These are phyloP conservation scores for Penicillium italicum DNA, from an alignment of 2,329 filamentous ascomycete genomes.

Conservation along the genomic window DNA sequence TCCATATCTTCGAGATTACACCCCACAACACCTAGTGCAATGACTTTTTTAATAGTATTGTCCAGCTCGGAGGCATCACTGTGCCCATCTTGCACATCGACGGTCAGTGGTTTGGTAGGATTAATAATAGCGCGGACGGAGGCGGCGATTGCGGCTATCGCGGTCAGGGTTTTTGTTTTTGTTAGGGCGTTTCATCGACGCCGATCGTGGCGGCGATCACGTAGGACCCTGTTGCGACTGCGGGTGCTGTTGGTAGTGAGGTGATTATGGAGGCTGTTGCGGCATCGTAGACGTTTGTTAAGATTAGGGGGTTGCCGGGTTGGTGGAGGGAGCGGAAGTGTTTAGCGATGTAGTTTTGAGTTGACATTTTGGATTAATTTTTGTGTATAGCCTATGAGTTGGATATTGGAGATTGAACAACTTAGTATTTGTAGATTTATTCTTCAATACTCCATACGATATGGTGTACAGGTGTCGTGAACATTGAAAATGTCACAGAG, in stretches of 20 bases:
- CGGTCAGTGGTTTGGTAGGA: constrained; percentile 41
- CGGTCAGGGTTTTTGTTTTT: constrained; percentile 50
- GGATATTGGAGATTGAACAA: background rate
- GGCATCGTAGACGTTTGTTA: constrained; percentile 57
- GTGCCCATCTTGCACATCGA: constrained; percentile 62
- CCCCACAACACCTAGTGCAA: constrained; percentile 54
- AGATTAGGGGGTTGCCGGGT: constrained; percentile 51
- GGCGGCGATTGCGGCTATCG: constrained; percentile 45
- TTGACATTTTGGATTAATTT: background rate
- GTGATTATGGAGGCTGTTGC: constrained; percentile 48
- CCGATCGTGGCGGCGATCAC: constrained; percentile 49
- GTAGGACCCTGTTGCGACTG: constrained; percentile 52
- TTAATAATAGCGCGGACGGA: constrained; percentile 42
- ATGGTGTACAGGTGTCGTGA: no score
- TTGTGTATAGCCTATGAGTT: background rate
- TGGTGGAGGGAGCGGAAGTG: constrained; percentile 47
- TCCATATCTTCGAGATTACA: constrained; percentile 58
- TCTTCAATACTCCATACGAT: background rate
- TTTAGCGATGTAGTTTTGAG: constrained; percentile 9
- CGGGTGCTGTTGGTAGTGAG: constrained; percentile 32
- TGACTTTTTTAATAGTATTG: constrained; percentile 42
- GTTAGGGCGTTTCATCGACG: constrained; percentile 50
- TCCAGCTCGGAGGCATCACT: constrained; percentile 45
- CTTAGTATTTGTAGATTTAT: background rate
- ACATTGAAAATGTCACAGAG: background rate